A percentile compares a stretch with the other conserved stretches of the same genome.
Evolutionary conservation across 2,329 filamentous ascomycete species (phyloP).

Genomic region (Pyrenophora tritici-repentis): DNA sequence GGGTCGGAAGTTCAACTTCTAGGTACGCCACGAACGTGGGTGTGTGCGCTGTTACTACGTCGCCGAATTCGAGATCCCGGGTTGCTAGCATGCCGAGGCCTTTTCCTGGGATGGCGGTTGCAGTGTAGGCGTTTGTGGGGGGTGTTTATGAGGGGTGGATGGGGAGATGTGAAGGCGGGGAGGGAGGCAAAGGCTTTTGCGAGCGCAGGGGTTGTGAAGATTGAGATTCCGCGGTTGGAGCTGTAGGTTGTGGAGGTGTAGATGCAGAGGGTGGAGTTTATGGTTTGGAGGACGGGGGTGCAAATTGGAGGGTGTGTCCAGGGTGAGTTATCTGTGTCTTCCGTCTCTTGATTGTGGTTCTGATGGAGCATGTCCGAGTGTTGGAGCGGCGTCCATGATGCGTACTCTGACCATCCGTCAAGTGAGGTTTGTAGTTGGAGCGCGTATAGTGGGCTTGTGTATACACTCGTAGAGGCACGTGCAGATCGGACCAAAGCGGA

Average conservation of each 20-base stretch:
- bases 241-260: constrained; percentile 38
- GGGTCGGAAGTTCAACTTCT: constrained; percentile 32
- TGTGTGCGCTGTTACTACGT: constrained; percentile 38
- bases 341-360: neutral
- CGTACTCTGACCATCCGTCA: constrained; percentile 14
- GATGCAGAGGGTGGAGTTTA: constrained; percentile 37
- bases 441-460: constrained; percentile 21
- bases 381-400: neutral
- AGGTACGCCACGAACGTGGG: constrained; percentile 40
- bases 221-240: constrained; percentile 39
- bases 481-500: neutral
- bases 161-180: constrained; percentile 28
- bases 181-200: constrained; percentile 29
- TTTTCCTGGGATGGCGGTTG: constrained; percentile 32
- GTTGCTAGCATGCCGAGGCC: constrained; percentile 41
- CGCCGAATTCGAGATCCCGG: constrained; percentile 23
- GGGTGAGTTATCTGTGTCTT: constrained; percentile 7
- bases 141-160: constrained; percentile 25
- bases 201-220: constrained; percentile 41
- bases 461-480: constrained; percentile 20
- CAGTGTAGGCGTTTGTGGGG: constrained; percentile 23
- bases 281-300: constrained; percentile 24
- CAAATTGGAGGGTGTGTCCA: constrained; percentile 40
- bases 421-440: constrained; percentile 19
- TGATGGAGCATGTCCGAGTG: neutral